Conservation (phyloP, 2,329 filamentous ascomycete species). For the Cryphonectria radicalis region DNA sequence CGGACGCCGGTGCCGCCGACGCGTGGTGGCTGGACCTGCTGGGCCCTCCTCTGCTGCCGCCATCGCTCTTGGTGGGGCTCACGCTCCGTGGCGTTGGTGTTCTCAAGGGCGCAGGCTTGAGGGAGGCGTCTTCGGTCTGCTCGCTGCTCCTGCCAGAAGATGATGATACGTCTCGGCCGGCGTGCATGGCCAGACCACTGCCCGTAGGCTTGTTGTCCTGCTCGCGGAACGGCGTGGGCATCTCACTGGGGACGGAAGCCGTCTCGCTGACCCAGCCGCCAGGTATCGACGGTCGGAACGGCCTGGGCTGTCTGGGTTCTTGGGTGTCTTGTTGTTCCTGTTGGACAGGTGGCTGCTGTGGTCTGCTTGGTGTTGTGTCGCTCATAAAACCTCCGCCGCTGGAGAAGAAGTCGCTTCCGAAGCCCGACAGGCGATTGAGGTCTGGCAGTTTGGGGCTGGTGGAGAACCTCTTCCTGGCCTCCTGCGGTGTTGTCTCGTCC, state of each 20-base stretch:
- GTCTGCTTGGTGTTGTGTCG: constrained; percentile 31
- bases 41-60: background rate
- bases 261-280: constrained; percentile 41
- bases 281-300: constrained; percentile 36
- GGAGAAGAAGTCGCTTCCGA: constrained; percentile 63
- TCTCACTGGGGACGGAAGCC: constrained; percentile 31
- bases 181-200: constrained; percentile 6
- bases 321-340: background rate
- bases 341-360: constrained; percentile 4
- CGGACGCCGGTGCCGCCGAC: constrained; percentile 18
- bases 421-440: constrained; percentile 62
- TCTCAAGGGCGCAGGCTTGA: constrained; percentile 23
- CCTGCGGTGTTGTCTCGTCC: constrained; percentile 28
- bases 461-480: constrained; percentile 43
- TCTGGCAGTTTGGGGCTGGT: constrained; percentile 63
- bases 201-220: background rate
- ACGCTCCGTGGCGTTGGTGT: constrained; percentile 24
- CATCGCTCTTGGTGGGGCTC: constrained; percentile 19
- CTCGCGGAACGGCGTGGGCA: constrained; percentile 17
- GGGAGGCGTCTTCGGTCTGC: constrained; percentile 17
- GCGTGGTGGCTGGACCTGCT: constrained; percentile 10
- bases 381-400: constrained; percentile 34
- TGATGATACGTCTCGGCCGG: constrained; percentile 20
- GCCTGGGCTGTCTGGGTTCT: constrained; percentile 20
- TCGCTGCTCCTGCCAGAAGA: constrained; percentile 20